Evolutionary conservation across 148 eudicot genomes (phyloP).

Genomic region (Drosera capensis): DNA sequence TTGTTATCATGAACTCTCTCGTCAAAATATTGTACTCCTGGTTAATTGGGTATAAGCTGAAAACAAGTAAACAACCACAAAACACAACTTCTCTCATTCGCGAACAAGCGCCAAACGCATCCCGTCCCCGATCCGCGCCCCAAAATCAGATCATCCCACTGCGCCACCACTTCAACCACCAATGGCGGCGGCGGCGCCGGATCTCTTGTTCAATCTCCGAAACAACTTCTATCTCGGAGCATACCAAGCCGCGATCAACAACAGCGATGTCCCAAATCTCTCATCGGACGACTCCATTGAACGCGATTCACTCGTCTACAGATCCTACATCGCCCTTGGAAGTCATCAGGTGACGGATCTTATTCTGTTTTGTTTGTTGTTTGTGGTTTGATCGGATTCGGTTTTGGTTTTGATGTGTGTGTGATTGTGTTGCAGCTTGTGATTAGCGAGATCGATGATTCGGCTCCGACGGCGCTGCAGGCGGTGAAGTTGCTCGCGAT

Average conservation of each 20-base stretch:
- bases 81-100: too few relatives aligned
- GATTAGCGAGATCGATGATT: constrained; percentile 55
- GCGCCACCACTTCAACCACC: too few relatives aligned
- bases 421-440: constrained; percentile 39
- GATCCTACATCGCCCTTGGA: constrained; percentile 89
- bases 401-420: neutral
- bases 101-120: too few relatives aligned
- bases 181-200: constrained; percentile 90
- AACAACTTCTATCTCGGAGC: constrained; percentile 91
- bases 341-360: constrained; percentile 34
- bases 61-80: too few relatives aligned
- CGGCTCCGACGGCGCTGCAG: constrained; percentile 83
- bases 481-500: constrained; percentile 84
- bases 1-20: too few relatives aligned
- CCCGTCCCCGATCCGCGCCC: too few relatives aligned
- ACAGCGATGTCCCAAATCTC: constrained; percentile 63
- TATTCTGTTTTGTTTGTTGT: neutral
- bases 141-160: too few relatives aligned
- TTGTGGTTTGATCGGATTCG: constrained; percentile 1
- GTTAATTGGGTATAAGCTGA: too few relatives aligned
- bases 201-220: constrained; percentile 51
- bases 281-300: constrained; percentile 57
- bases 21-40: too few relatives aligned
- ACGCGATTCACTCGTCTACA: constrained; percentile 55
- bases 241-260: constrained; percentile 76